These are phyloP conservation scores for Komagataella mondaviorum DNA, from an alignment of 805 yeast species.

Conservation along the genomic window DNA sequence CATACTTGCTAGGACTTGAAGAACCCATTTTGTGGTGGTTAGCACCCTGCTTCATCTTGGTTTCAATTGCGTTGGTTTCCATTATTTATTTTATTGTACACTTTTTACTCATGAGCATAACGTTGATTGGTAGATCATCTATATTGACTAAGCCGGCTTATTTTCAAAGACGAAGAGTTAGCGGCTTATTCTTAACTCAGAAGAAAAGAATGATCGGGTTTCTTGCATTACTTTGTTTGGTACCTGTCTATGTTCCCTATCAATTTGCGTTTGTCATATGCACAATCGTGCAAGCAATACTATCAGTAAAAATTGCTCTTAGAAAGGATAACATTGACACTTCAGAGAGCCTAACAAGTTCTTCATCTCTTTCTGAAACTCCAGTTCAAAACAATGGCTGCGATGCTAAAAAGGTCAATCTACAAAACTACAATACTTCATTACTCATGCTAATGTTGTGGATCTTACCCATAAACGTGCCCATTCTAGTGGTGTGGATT, in stretches of 20 bases:
- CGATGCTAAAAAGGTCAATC: constrained; percentile 2
- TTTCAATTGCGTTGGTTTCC: constrained; percentile 30
- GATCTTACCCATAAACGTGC: constrained; percentile 68
- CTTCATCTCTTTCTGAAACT: background rate
- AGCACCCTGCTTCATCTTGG: constrained; percentile 40
- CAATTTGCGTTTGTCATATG: constrained; percentile 64
- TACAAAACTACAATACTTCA: constrained; percentile 49
- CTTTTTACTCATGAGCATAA: background rate
- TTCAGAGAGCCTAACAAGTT: background rate
- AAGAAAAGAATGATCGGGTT: constrained; percentile 19
- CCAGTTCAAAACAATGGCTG: background rate
- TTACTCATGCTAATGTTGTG: constrained; percentile 58
- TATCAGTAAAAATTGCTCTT: constrained; percentile 19
- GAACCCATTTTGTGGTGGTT: constrained; percentile 40
- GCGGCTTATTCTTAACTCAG: constrained; percentile 4
- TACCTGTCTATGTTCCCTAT: constrained; percentile 61
- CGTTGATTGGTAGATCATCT: background rate
- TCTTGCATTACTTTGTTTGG: constrained; percentile 25
- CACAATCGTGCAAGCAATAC: constrained; percentile 41
- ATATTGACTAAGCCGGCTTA: constrained; percentile 13
- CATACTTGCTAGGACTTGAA: constrained; percentile 57
- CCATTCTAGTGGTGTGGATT: constrained; percentile 67
- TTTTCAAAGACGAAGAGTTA: constrained; percentile 7
- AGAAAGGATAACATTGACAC: background rate
- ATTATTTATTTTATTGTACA: constrained; percentile 17